Base-by-base conservation (phyloP, 805 yeast genomes). In the Metschnikowia gelsemii region DNA sequence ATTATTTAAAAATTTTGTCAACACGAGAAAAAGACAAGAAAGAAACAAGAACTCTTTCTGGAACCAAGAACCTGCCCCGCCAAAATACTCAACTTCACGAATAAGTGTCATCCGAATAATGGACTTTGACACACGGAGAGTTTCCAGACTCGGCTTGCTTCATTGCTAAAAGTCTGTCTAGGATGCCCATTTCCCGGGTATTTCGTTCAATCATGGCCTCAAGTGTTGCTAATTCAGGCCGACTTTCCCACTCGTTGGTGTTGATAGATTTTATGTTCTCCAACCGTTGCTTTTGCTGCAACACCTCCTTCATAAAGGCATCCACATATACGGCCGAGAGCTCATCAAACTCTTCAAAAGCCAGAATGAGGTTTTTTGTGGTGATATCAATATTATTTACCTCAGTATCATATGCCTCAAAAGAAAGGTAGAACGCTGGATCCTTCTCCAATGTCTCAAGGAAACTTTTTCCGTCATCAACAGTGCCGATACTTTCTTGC, bases 361-460 rank as follows among this genome's bases (percentile, higher is more conserved):
- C 24, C 26, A 18, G 13, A 2, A 35, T 4, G 21, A 35, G 39
- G 13, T 12, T 19, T 13, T 26, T 16, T 8, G 24, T n/a, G n/a
- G 32, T 35, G 12, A 7, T 12, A 11, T 20, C 24, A 20, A 35
- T 35, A 5, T 35, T 35, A 1, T 14, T 6, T 13, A 35, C 17
- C 16, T 35, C 39, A 13, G 13, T 35, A 11, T 7, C 5, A 17
- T 26, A 35, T 1, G 39, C 39, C 9, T 20, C 32, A 12, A 27
- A 35, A 3, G 39, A 27, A 3, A 14, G 18, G 21, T 35, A 35
- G 26, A 35, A 35, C 3, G n/a, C 8, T 3, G 32, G 39, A 21
- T 35, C 26, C 7, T 27, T 3, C 7, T 12, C 31, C 26, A 35
- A 27, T n/a, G n/a, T n/a, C n/a, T n/a, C n/a, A n/a, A n/a, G n/a